phyloP scores from a whole-genome alignment of 2,329 filamentous ascomycete species.

The Cytospora leucostoma region DNA sequence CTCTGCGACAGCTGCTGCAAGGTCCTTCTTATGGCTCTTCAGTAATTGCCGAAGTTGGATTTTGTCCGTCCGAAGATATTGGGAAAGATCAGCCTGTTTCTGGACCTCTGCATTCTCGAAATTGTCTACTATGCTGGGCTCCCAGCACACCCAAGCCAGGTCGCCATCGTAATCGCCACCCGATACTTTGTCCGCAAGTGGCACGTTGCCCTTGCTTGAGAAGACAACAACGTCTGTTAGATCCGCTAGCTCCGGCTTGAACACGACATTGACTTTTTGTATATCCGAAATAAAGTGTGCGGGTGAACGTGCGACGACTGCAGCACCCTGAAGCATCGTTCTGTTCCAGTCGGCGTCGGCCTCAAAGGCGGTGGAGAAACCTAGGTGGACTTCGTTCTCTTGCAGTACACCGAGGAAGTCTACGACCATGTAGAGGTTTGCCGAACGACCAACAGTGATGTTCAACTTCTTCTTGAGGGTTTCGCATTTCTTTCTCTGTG shows the following conservation, averaged over 20 bases:
- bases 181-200: conserved; percentile 70
- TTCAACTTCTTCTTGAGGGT: conserved; percentile 57
- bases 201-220: conserved; percentile 58
- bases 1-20: conserved; percentile 37
- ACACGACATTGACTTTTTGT: conserved; percentile 64
- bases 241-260: conserved; percentile 60
- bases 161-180: conserved; percentile 85
- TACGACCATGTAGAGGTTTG: conserved; percentile 66
- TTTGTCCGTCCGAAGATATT: conserved; percentile 52
- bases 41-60: conserved; percentile 50
- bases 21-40: conserved; percentile 19
- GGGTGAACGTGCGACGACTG: conserved; percentile 70
- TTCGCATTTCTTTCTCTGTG: conserved; percentile 56
- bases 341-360: conserved; percentile 51
- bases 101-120: conserved; percentile 64
- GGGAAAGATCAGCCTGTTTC: conserved; percentile 45
- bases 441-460: conserved; percentile 61
- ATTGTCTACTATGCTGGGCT: conserved; percentile 62
- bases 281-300: conserved; percentile 72
- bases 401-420: conserved; percentile 64
- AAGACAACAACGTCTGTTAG: conserved; percentile 83
- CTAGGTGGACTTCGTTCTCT: conserved; percentile 67
- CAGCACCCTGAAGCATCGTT: conserved; percentile 54
- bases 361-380: conserved; percentile 68
- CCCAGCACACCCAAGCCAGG: conserved; percentile 77